Conservation (phyloP, 176 grass and related monocot genomes). For the Zoysia japonica region DNA sequence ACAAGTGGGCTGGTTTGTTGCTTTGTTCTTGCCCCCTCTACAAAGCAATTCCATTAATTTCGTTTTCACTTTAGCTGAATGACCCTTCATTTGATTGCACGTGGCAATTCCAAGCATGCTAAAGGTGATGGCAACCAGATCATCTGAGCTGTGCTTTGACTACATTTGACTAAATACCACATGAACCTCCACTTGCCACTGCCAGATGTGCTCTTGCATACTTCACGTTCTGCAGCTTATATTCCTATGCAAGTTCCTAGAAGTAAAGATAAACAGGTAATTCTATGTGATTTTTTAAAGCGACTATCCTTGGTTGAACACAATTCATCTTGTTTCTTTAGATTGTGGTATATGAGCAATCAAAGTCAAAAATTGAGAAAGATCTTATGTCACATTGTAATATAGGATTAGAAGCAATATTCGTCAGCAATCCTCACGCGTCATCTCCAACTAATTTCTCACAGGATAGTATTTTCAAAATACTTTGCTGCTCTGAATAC, state of each 20-base stretch:
- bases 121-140: slow-evolving; percentile 20
- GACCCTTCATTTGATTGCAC: slow-evolving; percentile 7
- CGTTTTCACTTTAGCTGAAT: slow-evolving; percentile 35
- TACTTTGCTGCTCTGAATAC: neutral
- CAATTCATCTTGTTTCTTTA: neutral
- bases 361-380: neutral
- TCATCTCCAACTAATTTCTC: slow-evolving; percentile 20
- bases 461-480: slow-evolving; percentile 5
- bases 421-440: neutral
- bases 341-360: neutral
- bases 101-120: slow-evolving; percentile 19
- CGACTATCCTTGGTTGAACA: slow-evolving; percentile 12
- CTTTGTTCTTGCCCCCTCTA: slow-evolving; percentile 54
- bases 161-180: slow-evolving; percentile 20
- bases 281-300: neutral
- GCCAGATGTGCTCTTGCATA: neutral
- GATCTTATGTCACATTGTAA: neutral
- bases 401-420: neutral
- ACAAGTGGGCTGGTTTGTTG: slow-evolving; percentile 30
- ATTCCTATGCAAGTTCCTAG: neutral
- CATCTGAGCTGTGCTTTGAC: slow-evolving; percentile 27
- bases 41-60: slow-evolving; percentile 37
- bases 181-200: slow-evolving; percentile 14
- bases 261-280: neutral
- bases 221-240: neutral